Evolutionary conservation across 2,329 filamentous ascomycete species (phyloP), one percentile per base, ranked within the genome.

Genomic region (Didymella sp.): DNA sequence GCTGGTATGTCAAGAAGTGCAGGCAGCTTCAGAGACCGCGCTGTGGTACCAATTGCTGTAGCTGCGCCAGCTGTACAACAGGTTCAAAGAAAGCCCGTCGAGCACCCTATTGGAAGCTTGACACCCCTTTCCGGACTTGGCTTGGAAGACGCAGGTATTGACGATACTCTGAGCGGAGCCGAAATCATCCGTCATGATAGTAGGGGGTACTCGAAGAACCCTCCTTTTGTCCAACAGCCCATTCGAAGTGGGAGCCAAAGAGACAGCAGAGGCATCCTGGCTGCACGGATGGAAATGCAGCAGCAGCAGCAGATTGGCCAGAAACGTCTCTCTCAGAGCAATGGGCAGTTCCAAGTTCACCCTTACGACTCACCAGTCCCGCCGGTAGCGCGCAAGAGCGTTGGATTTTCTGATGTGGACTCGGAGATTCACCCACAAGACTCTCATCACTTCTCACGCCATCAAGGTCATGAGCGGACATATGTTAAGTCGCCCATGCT

Each of bases 401-500:
- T 81, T n/a, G 77, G 74, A 0, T 79, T 80, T 45, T 73, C 68
- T 11, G 66, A 70, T 22, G 63, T 66, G 5, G 64, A 67, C 30
- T 54, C 68, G 3, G 69, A 66, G 33, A 49, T 64, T 21, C 60
- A 66, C 21, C 62, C 68, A 22, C 52, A 67, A 37, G 69, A 74
- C 15, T 62, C 71, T n/a, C 73, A 74, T 30, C 55, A 60, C 31
- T 58, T 61, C 74, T 78, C 56, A 62, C 48, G 61, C 21, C 35
- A 81, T 75, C 60, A 77, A 74, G 73, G 72, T 74, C 46, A 82
- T 72, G 73, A 81, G 70, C 63, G 78, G 71, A 37, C 68, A 11
- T 91, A 90, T 69, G 76, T 85, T 27, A 79, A 84, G 4, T 81
- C 85, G 0, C 76, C 79, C 51, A 87, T 85, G 68, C 78, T 93